These are phyloP conservation scores for Euptelea pleiosperma DNA, from an alignment of 164 flowering plant genomes.

Conservation along the genomic window DNA sequence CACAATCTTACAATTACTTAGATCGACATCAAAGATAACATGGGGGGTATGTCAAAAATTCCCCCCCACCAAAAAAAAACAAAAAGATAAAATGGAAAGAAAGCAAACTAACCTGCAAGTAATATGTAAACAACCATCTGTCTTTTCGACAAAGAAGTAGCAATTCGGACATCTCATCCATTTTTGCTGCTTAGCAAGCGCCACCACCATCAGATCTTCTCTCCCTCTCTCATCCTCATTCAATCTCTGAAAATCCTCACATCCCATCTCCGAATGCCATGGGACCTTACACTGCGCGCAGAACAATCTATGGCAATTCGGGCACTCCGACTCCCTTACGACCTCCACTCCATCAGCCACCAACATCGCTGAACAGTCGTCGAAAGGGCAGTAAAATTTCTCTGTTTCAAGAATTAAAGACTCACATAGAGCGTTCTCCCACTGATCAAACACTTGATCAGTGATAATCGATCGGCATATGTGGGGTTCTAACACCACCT, in stretches of 20 bases:
- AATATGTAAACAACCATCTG: conserved; percentile 8
- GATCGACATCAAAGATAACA: no score
- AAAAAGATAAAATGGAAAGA: neutral
- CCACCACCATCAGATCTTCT: no score
- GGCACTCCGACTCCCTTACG: conserved; percentile 8
- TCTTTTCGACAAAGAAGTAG: conserved; percentile 41
- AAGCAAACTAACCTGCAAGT: neutral
- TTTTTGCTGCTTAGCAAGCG: conserved; percentile 25
- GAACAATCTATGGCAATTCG: no score
- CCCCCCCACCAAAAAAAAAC: no score
- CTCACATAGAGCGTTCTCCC: conserved; percentile 12
- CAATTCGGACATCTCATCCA: conserved; percentile 31
- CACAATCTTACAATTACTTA: no score
- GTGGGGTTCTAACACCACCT: conserved; percentile 1
- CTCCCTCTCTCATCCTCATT: conserved; percentile 18
- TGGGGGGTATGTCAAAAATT: no score
- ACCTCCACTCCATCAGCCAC: conserved; percentile 1
- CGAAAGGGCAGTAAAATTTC: conserved; percentile 6
- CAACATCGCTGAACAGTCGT: conserved; percentile 2
- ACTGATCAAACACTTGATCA: conserved; percentile 3
- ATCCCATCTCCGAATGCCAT: no score
- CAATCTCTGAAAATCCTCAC: conserved; percentile 32
- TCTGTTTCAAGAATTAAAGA: conserved; percentile 3
- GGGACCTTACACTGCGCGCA: no score
- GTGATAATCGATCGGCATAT: conserved; percentile 3